phyloP scores from a whole-genome alignment of 495 filamentous ascomycete genomes.

The Letharia lupina region DNA sequence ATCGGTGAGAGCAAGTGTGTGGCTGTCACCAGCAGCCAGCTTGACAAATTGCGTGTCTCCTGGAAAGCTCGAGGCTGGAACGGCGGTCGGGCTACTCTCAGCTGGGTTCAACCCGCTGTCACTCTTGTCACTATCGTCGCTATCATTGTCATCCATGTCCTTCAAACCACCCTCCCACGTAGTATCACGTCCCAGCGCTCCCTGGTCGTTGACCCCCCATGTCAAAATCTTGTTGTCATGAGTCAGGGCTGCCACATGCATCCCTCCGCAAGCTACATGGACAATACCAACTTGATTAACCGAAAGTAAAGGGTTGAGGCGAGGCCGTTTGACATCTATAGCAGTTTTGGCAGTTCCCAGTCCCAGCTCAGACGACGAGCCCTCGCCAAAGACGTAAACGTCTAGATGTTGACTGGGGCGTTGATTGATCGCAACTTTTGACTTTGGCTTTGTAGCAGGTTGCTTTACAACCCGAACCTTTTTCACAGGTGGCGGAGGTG shows the following conservation, averaged over 20 bases:
- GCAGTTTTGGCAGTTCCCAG: constrained; percentile 52
- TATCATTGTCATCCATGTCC: constrained; percentile 50
- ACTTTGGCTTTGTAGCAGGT: constrained; percentile 22
- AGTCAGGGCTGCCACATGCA: constrained; percentile 56
- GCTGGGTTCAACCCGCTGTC: constrained; percentile 51
- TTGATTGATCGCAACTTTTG: constrained; percentile 38
- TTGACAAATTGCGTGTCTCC: constrained; percentile 48
- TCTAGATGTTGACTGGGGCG: constrained; percentile 43
- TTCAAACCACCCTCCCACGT: constrained; percentile 54
- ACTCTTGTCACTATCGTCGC: constrained; percentile 44
- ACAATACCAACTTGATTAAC: constrained; percentile 55
- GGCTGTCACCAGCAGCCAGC: constrained; percentile 56
- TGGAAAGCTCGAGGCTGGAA: constrained; percentile 44
- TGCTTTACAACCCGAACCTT: constrained; percentile 24
- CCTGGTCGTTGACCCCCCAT: constrained; percentile 65
- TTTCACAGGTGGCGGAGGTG: constrained; percentile 15
- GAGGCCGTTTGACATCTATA: constrained; percentile 60
- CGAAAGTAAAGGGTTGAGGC: constrained; percentile 50
- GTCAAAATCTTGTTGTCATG: constrained; percentile 54
- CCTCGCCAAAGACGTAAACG: constrained; percentile 62
- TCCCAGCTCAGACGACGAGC: constrained; percentile 59
- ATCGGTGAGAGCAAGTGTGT: constrained; percentile 57
- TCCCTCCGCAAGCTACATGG: constrained; percentile 53
- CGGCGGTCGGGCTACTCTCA: constrained; percentile 51
- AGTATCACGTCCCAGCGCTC: constrained; percentile 55